Percentiles rank a stretch among this genome's conserved stretches.
Conservation (phyloP, 1,284 basidiomycete genomes). For the Leccinum fallax region DNA sequence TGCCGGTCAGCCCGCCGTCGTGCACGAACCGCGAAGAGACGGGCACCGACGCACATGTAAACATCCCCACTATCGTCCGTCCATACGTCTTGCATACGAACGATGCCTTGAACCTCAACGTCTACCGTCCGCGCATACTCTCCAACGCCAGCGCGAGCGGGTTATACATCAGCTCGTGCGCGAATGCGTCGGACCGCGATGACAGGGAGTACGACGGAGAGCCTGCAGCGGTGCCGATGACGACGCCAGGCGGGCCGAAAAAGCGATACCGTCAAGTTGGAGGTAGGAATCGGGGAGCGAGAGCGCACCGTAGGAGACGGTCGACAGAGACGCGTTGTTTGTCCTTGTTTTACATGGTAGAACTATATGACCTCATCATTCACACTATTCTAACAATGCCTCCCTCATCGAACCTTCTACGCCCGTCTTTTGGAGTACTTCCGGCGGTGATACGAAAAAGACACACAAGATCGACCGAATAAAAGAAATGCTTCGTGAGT, state of each 20-base stretch:
- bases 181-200: slow-evolving; percentile 33
- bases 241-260: slow-evolving; percentile 44
- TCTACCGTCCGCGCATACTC: slow-evolving; percentile 53
- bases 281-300: slow-evolving; percentile 72
- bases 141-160: slow-evolving; percentile 68
- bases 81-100: slow-evolving; percentile 55
- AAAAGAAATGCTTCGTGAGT: no score
- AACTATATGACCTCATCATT: no score
- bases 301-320: slow-evolving; percentile 73
- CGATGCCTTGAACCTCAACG: slow-evolving; percentile 53
- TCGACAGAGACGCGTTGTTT: not conserved
- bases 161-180: slow-evolving; percentile 56
- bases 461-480: no score
- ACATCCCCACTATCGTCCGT: slow-evolving; percentile 55
- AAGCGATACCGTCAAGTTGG: slow-evolving; percentile 72
- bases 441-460: no score
- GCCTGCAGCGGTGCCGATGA: slow-evolving; percentile 27
- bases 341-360: not conserved
- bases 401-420: no score
- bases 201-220: slow-evolving; percentile 32
- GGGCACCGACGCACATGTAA: slow-evolving; percentile 47
- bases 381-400: no score
- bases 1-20: not conserved
- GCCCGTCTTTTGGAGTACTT: no score
- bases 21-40: slow-evolving; percentile 26